Percentiles rank a stretch among this genome's conserved stretches.
Evolutionary conservation across 1,139 yeast genomes (phyloP).

Genomic region (Lodderomyces oxycetoniae): DNA sequence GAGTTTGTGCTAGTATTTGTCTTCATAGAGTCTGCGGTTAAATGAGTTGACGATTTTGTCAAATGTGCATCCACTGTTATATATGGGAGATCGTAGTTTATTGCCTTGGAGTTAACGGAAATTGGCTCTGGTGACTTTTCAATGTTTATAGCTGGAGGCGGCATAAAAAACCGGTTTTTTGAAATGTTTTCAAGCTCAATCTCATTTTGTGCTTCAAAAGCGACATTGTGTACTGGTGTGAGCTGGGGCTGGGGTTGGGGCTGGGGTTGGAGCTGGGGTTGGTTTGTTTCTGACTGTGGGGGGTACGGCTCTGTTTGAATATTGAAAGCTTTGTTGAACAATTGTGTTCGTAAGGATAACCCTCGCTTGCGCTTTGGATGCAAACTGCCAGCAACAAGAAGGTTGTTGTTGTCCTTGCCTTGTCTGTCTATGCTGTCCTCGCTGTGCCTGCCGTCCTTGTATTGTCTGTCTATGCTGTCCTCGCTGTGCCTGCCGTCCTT

Average conservation of each 20-base stretch:
- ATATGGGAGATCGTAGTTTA: constrained; percentile 4
- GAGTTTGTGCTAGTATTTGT: constrained; percentile 21
- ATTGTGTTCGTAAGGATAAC: constrained; percentile 67
- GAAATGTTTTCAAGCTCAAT: constrained; percentile 10
- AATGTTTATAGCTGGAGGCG: constrained; percentile 17
- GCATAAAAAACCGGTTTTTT: background rate
- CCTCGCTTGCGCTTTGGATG: constrained; percentile 57
- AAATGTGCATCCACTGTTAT: constrained; percentile 14
- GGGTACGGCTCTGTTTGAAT: constrained; percentile 9
- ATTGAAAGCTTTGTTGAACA: constrained; percentile 51
- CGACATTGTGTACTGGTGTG: background rate
- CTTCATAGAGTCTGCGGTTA: constrained; percentile 20
- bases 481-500: no score
- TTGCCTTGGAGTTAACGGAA: constrained; percentile 2
- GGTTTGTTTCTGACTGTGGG: background rate
- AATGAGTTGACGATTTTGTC: constrained; percentile 26
- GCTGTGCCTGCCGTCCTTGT: no score
- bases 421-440: background rate
- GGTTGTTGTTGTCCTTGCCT: constrained; percentile 2
- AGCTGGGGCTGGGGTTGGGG: background rate
- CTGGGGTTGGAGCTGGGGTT: background rate
- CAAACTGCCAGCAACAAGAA: constrained; percentile 4
- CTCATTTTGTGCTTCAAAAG: constrained; percentile 5
- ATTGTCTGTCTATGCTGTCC: no score
- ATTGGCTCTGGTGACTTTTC: constrained; percentile 11